Conservation (phyloP, 1,284 basidiomycete species). For the Rhodotorula sp. region DNA sequence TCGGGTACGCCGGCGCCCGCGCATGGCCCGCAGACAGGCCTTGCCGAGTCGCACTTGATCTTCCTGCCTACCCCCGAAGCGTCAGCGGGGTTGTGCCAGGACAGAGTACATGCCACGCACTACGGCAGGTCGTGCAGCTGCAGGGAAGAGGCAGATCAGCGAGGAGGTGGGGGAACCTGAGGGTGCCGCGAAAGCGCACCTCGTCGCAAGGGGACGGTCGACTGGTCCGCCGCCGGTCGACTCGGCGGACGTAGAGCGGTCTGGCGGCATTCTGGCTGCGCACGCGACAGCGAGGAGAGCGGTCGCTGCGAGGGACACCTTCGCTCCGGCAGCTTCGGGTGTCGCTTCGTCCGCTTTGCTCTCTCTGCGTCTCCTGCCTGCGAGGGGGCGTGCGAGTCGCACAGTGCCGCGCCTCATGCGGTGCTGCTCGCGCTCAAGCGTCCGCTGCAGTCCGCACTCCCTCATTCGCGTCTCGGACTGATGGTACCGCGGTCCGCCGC, state of each 20-base stretch:
- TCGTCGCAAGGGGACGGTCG: not conserved
- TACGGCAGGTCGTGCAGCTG: conserved; percentile 1
- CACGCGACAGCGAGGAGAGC: too few relatives aligned
- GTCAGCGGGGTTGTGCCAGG: not conserved
- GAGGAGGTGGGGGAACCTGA: too few relatives aligned
- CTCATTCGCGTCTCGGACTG: too few relatives aligned
- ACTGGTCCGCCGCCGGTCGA: not conserved
- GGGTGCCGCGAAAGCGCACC: not conserved
- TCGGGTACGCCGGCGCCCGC: not conserved
- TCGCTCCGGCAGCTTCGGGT: too few relatives aligned
- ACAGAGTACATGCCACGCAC: not conserved
- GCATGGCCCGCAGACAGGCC: not conserved
- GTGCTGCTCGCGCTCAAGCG: too few relatives aligned
- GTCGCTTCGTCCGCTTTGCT: too few relatives aligned
- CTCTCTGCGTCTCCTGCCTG: too few relatives aligned
- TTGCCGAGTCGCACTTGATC: not conserved
- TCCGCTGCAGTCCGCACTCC: too few relatives aligned
- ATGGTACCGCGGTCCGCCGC: too few relatives aligned
- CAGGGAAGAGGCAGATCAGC: not conserved
- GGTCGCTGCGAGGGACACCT: too few relatives aligned
- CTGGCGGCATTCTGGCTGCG: not conserved
- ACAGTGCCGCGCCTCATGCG: too few relatives aligned
- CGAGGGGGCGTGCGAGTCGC: too few relatives aligned
- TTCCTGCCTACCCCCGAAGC: not conserved
- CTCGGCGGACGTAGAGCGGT: not conserved